phyloP scores from a whole-genome alignment of 108 stramenopile species.

The Craspedostauros australis region DNA sequence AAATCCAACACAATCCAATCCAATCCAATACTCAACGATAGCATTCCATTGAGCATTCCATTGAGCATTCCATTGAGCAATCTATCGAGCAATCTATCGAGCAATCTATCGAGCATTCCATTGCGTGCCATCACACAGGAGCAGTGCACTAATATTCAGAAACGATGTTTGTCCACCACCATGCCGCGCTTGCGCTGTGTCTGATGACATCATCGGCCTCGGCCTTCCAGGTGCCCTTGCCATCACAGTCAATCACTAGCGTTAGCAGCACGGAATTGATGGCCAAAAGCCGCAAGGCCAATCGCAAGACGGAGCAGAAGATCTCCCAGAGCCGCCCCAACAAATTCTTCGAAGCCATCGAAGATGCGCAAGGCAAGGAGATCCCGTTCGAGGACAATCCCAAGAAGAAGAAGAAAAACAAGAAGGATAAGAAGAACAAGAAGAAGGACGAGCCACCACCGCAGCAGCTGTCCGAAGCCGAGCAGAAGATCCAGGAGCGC shows the following conservation, averaged over 20 bases:
- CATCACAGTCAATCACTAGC: no score
- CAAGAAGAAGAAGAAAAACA: background rate
- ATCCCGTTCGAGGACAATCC: background rate
- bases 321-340: constrained; percentile 21
- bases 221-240: background rate
- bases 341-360: constrained; percentile 28
- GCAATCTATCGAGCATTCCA: no score
- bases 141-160: no score
- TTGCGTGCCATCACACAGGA: no score
- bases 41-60: no score
- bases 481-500: constrained; percentile 32
- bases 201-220: no score
- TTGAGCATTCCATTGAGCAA: no score
- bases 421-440: background rate
- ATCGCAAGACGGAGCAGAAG: constrained; percentile 7
- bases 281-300: constrained; percentile 20
- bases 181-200: no score
- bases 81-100: no score
- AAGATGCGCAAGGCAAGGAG: constrained; percentile 16
- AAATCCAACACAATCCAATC: no score
- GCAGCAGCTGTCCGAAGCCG: constrained; percentile 31
- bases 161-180: no score
- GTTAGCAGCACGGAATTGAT: constrained; percentile 8
- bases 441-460: background rate
- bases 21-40: no score